Conservation (phyloP, 306 rosid genomes). For the Vigna radiata region DNA sequence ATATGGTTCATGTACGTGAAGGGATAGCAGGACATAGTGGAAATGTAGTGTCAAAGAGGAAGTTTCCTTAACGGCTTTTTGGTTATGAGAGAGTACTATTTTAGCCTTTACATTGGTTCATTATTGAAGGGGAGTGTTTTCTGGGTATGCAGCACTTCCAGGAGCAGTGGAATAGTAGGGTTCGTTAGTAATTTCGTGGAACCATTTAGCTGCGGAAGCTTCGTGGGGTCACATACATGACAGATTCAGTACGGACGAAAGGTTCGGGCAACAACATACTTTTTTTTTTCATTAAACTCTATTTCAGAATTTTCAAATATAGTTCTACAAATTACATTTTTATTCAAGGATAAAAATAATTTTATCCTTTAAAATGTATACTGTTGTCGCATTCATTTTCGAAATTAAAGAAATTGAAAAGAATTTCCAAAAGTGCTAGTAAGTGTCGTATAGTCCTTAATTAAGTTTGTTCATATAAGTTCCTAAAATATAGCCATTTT, state of each 20-base stretch:
- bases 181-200: neutral
- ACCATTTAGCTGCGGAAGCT: constrained; percentile 33
- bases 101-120: constrained; percentile 17
- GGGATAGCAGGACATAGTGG: neutral
- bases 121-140: neutral
- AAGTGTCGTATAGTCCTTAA: too few relatives aligned
- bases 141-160: too few relatives aligned
- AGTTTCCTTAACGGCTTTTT: constrained; percentile 37
- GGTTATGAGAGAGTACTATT: constrained; percentile 21
- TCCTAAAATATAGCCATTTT: too few relatives aligned
- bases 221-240: constrained; percentile 24
- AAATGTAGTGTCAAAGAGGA: constrained; percentile 21
- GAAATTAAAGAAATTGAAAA: too few relatives aligned
- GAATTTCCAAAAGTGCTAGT: too few relatives aligned
- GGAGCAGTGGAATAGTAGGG: neutral
- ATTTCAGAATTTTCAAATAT: too few relatives aligned
- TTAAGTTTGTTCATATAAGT: too few relatives aligned
- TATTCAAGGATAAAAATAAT: neutral
- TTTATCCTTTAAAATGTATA: too few relatives aligned
- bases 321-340: too few relatives aligned
- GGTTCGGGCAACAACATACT: neutral
- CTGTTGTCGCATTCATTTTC: too few relatives aligned
- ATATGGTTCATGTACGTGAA: constrained; percentile 11
- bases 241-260: neutral
- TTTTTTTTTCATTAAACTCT: neutral